Percentiles rank a stretch among this genome's conserved stretches.
These are phyloP conservation scores for Trichomonascaceae sp. DNA, from an alignment of 1,139 yeast genomes.

Conservation along the genomic window DNA sequence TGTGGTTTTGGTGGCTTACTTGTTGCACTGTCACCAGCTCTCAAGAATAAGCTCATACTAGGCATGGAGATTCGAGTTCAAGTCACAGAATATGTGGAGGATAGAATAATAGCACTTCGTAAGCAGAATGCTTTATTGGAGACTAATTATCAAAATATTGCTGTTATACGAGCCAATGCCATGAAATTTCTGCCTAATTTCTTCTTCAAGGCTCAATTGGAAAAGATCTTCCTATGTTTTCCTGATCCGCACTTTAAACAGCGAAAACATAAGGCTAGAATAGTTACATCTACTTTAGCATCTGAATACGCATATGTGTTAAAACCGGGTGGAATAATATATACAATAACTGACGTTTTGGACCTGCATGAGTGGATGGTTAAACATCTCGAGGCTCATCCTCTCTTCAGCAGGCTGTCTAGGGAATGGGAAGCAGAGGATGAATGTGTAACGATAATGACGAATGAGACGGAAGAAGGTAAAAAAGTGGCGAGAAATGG, in stretches of 20 bases:
- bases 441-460: slow-evolving; percentile 80
- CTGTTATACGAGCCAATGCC: slow-evolving; percentile 89
- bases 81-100: slow-evolving; percentile 95
- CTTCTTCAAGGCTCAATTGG: slow-evolving; percentile 63
- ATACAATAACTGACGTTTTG: slow-evolving; percentile 92
- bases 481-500: slow-evolving; percentile 88
- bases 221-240: slow-evolving; percentile 94
- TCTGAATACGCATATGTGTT: slow-evolving; percentile 91
- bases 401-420: slow-evolving; percentile 74
- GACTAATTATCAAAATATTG: slow-evolving; percentile 62
- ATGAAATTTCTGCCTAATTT: slow-evolving; percentile 97
- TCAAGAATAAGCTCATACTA: slow-evolving; percentile 65
- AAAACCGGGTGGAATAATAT: slow-evolving; percentile 78
- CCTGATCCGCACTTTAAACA: slow-evolving; percentile 99
- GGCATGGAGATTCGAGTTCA: slow-evolving; percentile 98
- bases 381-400: slow-evolving; percentile 81
- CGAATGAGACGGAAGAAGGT: slow-evolving; percentile 92
- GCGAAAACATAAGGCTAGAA: slow-evolving; percentile 95
- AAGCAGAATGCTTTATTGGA: slow-evolving; percentile 38
- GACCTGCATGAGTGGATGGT: slow-evolving; percentile 98
- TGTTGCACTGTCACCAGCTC: slow-evolving; percentile 70
- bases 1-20: slow-evolving; percentile 96
- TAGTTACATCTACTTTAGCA: slow-evolving; percentile 78
- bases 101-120: slow-evolving; percentile 83
- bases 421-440: slow-evolving; percentile 77